phyloP scores from a whole-genome alignment of 1,284 basidiomycete genomes.

The Kalmanozyma brasiliensis region DNA sequence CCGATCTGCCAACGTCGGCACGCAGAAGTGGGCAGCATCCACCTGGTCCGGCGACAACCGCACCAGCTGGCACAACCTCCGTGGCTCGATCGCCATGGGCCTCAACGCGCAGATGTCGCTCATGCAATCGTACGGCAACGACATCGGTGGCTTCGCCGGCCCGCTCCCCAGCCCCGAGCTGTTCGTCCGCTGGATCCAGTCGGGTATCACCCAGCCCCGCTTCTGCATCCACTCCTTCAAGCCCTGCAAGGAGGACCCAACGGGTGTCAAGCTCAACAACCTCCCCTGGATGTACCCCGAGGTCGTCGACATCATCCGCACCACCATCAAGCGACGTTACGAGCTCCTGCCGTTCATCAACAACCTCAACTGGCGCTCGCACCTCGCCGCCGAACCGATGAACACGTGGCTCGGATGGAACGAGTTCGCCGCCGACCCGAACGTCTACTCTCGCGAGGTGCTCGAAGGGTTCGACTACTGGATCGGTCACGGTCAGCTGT shows the following conservation, averaged over 20 bases:
- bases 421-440: conserved; percentile 68
- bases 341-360: conserved; percentile 68
- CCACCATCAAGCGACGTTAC: conserved; percentile 70
- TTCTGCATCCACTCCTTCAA: conserved; percentile 69
- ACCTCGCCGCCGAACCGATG: conserved; percentile 67
- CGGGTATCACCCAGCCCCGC: conserved; percentile 63
- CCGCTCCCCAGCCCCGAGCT: conserved; percentile 69
- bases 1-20: conserved; percentile 69
- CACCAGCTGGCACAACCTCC: conserved; percentile 69
- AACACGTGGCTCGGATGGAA: conserved; percentile 69
- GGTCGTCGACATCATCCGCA: conserved; percentile 68
- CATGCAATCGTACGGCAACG: conserved; percentile 62
- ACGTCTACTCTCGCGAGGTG: conserved; percentile 66
- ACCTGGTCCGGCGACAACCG: conserved; percentile 70
- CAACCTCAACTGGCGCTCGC: conserved; percentile 69
- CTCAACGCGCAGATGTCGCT: conserved; percentile 68
- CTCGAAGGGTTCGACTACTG: conserved; percentile 70
- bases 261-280: conserved; percentile 68
- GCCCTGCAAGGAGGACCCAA: conserved; percentile 68
- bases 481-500: conserved; percentile 69
- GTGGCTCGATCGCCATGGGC: conserved; percentile 67
- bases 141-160: conserved; percentile 70
- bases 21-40: conserved; percentile 69
- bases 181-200: conserved; percentile 70
- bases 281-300: conserved; percentile 71